A percentile compares a stretch with the other conserved stretches of the same genome.
These are phyloP conservation scores for Pseudotulostoma volvatum DNA, from an alignment of 495 filamentous ascomycete species.

Conservation along the genomic window DNA sequence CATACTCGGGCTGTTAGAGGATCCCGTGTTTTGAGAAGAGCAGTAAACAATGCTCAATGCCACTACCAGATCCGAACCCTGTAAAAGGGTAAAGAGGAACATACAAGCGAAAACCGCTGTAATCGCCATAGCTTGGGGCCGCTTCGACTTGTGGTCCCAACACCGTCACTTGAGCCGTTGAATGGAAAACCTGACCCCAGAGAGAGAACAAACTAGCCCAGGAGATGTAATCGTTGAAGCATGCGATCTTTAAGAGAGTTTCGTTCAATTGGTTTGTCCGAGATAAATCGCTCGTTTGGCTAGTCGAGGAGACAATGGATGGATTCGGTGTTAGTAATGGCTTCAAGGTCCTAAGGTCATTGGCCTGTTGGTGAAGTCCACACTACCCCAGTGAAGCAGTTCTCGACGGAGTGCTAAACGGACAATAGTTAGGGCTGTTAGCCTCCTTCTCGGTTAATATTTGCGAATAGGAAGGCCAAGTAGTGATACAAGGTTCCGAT, in stretches of 20 bases:
- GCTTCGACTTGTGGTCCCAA: neutral
- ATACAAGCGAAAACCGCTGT: neutral
- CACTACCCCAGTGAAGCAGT: no score
- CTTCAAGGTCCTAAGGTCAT: no score
- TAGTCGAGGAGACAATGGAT: no score
- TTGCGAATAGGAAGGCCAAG: no score
- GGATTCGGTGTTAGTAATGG: no score
- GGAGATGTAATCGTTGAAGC: neutral
- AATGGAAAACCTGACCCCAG: neutral
- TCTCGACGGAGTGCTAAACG: no score
- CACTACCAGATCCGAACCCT: constrained; percentile 2
- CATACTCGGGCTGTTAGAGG: constrained; percentile 18
- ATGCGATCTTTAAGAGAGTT: neutral
- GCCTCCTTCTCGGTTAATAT: no score
- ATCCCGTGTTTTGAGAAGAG: constrained; percentile 31
- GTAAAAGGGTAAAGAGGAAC: neutral
- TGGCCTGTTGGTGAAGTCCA: no score
- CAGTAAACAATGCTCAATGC: constrained; percentile 23
- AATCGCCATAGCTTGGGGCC: neutral
- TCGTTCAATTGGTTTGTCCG: neutral
- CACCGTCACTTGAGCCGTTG: neutral
- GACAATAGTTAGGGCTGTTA: no score
- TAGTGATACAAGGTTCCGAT: neutral
- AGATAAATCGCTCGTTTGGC: no score
- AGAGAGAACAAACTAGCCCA: neutral